Evolutionary conservation across 306 rosid genomes (phyloP), one percentile per base, ranked within the genome.

Genomic region (Dryas octopetala): DNA sequence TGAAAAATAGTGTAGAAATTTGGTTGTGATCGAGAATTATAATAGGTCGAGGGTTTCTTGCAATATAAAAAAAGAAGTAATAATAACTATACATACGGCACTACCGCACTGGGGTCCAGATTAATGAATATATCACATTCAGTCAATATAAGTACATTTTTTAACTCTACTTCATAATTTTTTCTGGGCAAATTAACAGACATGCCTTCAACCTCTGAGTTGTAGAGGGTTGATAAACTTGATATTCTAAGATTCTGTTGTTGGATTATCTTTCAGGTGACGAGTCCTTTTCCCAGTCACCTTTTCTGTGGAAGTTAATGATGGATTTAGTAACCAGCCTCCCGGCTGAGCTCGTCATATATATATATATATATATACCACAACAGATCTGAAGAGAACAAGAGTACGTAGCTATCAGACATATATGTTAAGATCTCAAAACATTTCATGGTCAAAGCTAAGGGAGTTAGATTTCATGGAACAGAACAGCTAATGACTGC

Each of bases 371-470:
- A 19, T 23, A 23, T 23, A 23, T 23, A 77, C 83, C 40, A 80
- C 95, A 61, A 89, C 92, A 32, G 98, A 93, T 74, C 66, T 93
- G 83, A 87, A 83, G 89, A 61, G 71, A 69, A 71, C 40, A 84
- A 76, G 71, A 23, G 23, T 23, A 23, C 23, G 23, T 23, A 23
- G 23, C 23, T 23, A 23, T 81, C 96, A 84, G 76, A 88, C 98
- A 23, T 23, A 72, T 92, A 90, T 71, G 96, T 92, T 38, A 83
- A 92, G 12, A 92, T 92, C 87, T 86, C 98, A 76, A 23, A 90
- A 79, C 98, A 93, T 79, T 88, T 89, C 69, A 86, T 66, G 11
- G 92, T 89, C 70, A 87, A 85, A 89, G 94, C 98, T 62, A 88
- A 67, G 62, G 98, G 98, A 69, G 78, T 93, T 53, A 83, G 92